Base-by-base conservation (phyloP, 306 rosid genomes). In the Cyclanthera cordifolia region DNA sequence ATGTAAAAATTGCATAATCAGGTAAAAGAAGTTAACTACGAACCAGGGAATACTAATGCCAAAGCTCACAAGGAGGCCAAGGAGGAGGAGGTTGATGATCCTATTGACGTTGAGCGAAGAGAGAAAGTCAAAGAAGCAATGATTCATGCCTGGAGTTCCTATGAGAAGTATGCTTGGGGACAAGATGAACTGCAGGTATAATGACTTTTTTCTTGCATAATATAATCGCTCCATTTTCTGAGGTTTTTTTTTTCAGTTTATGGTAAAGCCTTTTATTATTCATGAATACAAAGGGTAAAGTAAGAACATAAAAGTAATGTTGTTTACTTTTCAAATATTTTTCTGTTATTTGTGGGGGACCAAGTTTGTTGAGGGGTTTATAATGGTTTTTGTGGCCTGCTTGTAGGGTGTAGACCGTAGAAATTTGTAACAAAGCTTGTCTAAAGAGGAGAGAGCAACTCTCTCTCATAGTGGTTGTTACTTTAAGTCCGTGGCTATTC, bases 181-280 rank as follows among this genome's bases (percentile, higher is more conserved):
- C 90, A 90, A 74, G 99, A 94, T 74, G 99, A 94, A 84, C 97
- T 94, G 80, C 99, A 93, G 94, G 99, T 90, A 76, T 52, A 58
- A 27, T 65, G 55, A 30, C 25, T 24, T 55, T 17, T 4, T 20
- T 55, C 24, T 4, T 20, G 47, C 53, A 45, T 17, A 48, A 20
- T 59, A 67, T 23, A 48, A 39, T 52, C 14, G 58, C 23, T 72
- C 49, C 43, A 58, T 10, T 39, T 21, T 13, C 39, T 17, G 41
- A 24, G 4, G 68, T 27, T 57, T 17, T n/a, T 17, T n/a, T 8
- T 67, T 47, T 24, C 57, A 67, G n/a, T 47, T 16, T 7, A 48
- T 48, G 45, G 27, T 47, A 25, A 17, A 34, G 41, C 41, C 41
- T 34, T 9, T 9, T 34, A 37, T 37, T 37, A 37, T 37, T 37